phyloP scores from a whole-genome alignment of 1,284 basidiomycete species.

The Termitomyces sp. region DNA sequence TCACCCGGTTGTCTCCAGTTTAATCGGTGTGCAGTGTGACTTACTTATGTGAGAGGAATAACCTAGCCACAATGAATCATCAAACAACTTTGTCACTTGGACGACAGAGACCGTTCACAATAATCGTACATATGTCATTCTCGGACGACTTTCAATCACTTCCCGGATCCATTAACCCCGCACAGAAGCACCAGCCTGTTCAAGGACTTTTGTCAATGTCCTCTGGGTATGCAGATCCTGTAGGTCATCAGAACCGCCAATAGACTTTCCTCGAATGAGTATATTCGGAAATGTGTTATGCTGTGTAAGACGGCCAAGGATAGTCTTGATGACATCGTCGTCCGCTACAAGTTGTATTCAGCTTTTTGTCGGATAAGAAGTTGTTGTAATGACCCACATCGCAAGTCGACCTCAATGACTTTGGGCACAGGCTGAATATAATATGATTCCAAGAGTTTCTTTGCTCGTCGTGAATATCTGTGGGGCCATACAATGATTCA shows the following conservation, averaged over 20 bases:
- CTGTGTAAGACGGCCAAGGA: slow-evolving; percentile 62
- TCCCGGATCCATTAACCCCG: slow-evolving; percentile 15
- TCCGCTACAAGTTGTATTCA: slow-evolving; percentile 42
- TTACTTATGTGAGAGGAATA: neutral
- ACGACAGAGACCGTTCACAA: neutral
- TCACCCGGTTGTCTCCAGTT: neutral
- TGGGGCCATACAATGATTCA: neutral
- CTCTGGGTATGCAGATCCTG: slow-evolving; percentile 44
- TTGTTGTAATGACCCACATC: slow-evolving; percentile 42
- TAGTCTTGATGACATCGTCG: slow-evolving; percentile 53
- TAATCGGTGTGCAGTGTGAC: neutral
- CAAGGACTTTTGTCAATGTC: slow-evolving; percentile 39
- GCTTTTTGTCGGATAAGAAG: neutral
- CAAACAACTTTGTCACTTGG: neutral
- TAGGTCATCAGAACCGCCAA: slow-evolving; percentile 73
- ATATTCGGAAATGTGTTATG: slow-evolving; percentile 75
- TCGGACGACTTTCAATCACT: slow-evolving; percentile 8
- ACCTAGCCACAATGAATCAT: neutral
- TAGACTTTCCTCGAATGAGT: slow-evolving; percentile 56
- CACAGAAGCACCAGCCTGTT: slow-evolving; percentile 39
- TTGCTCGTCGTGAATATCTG: slow-evolving; percentile 68
- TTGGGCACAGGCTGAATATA: slow-evolving; percentile 63
- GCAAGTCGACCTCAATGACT: slow-evolving; percentile 70
- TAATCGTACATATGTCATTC: neutral
- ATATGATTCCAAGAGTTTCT: slow-evolving; percentile 61